phyloP scores from a whole-genome alignment of 2,329 filamentous ascomycete genomes.

The Scleromitrula shiraiana region DNA sequence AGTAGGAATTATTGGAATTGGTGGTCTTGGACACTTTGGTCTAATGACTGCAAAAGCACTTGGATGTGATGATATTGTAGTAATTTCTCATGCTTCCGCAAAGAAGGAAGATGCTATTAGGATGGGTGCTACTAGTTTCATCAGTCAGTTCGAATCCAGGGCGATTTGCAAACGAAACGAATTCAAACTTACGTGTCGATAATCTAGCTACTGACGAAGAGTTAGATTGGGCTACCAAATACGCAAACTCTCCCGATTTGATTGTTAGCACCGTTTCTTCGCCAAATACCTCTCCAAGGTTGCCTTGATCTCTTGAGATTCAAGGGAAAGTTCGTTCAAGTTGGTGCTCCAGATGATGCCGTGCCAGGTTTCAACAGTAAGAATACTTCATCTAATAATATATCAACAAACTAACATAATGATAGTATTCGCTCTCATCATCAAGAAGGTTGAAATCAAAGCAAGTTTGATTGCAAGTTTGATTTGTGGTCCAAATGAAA shows the following conservation, averaged over 20 bases:
- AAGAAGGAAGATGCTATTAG: constrained; percentile 54
- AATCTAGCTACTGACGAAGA: constrained; percentile 38
- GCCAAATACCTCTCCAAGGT: constrained; percentile 50
- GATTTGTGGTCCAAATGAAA: constrained; percentile 40
- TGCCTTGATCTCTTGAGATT: constrained; percentile 54
- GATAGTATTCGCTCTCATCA: constrained; percentile 44
- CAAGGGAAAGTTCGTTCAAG: constrained; percentile 54
- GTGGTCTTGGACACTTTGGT: constrained; percentile 65
- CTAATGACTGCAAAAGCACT: constrained; percentile 64
- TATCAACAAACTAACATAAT: not conserved
- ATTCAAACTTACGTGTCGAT: not conserved
- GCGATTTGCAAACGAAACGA: not conserved
- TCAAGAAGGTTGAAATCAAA: constrained; percentile 43
- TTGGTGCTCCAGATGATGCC: constrained; percentile 57
- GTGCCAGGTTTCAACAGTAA: constrained; percentile 41
- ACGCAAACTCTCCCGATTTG: constrained; percentile 45
- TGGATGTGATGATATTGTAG: constrained; percentile 57
- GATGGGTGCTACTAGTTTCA: constrained; percentile 51
- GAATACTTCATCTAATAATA: not conserved
- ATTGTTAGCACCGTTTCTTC: constrained; percentile 51
- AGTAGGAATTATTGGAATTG: constrained; percentile 59
- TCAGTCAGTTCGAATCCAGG: constrained; percentile 24
- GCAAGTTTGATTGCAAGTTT: constrained; percentile 33
- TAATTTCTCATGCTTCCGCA: constrained; percentile 49
- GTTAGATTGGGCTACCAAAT: constrained; percentile 51